Evolutionary conservation across 2,329 filamentous ascomycete genomes (phyloP).

Genomic region (Trichophyton rubrum): DNA sequence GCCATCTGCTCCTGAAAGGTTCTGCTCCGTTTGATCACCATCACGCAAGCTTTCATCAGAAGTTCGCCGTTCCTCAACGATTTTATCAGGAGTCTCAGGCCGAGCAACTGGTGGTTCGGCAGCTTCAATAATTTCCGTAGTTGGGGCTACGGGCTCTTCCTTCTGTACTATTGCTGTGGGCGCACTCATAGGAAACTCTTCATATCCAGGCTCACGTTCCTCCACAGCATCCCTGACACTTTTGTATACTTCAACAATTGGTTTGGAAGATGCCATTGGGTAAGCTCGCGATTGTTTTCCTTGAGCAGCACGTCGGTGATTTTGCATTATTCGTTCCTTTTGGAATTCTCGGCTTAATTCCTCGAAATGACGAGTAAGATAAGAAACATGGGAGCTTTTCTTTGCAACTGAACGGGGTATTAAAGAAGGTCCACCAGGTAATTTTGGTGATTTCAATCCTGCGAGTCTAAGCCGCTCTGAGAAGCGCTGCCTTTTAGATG

Average conservation of each 20-base stretch:
- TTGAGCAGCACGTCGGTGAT: slow-evolving; percentile 61
- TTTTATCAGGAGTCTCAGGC: background rate
- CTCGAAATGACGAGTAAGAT: slow-evolving; percentile 90
- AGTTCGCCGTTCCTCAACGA: slow-evolving; percentile 17
- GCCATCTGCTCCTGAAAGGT: slow-evolving; percentile 54
- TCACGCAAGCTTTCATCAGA: slow-evolving; percentile 15
- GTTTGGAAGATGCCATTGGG: slow-evolving; percentile 83
- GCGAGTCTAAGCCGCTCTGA: slow-evolving; percentile 58
- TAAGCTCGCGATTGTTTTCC: slow-evolving; percentile 67
- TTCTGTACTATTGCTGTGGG: slow-evolving; percentile 9
- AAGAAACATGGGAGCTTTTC: slow-evolving; percentile 68
- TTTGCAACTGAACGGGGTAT: slow-evolving; percentile 73
- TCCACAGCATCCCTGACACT: slow-evolving; percentile 88
- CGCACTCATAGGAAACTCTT: slow-evolving; percentile 34
- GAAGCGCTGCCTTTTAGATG: slow-evolving; percentile 56
- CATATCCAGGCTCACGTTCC: slow-evolving; percentile 56
- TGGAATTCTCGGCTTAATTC: slow-evolving; percentile 94
- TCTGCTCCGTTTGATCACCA: slow-evolving; percentile 37
- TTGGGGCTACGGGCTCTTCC: slow-evolving; percentile 12
- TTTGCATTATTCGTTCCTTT: slow-evolving; percentile 79
- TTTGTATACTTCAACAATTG: slow-evolving; percentile 89
- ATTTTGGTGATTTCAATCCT: slow-evolving; percentile 47
- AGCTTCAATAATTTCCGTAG: slow-evolving; percentile 20
- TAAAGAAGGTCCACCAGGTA: slow-evolving; percentile 48
- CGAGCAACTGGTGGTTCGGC: slow-evolving; percentile 15